phyloP scores from a whole-genome alignment of 306 rosid species.

The Ziziphus jujuba region DNA sequence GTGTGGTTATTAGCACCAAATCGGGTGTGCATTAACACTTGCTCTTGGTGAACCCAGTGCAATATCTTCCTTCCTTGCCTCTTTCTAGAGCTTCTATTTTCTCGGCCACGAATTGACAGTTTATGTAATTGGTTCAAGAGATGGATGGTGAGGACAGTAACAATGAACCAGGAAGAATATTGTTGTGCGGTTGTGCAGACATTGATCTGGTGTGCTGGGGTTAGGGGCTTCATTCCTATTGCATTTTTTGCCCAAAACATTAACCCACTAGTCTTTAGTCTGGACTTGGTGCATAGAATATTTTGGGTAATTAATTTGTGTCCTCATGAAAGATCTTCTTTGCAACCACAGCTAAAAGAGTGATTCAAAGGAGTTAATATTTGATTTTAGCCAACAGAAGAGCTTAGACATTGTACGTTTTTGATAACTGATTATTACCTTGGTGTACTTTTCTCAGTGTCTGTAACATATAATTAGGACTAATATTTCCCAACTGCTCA shows the following conservation, averaged over 20 bases:
- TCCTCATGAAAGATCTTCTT: not conserved
- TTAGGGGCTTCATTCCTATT: not conserved
- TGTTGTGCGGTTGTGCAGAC: not conserved
- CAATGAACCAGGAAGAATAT: not conserved
- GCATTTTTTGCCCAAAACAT: not conserved
- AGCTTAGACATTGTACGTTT: not conserved
- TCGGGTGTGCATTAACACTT: constrained; percentile 27
- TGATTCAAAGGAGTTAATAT: not conserved
- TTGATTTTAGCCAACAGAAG: not conserved
- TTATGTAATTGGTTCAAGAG: not conserved
- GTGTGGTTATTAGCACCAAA: constrained; percentile 56
- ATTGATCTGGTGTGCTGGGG: too few relatives aligned
- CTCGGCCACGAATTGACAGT: not conserved
- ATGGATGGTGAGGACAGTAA: not conserved
- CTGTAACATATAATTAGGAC: too few relatives aligned
- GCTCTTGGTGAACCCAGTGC: constrained; percentile 3
- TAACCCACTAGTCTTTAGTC: not conserved
- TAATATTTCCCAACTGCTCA: too few relatives aligned
- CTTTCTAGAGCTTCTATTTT: not conserved
- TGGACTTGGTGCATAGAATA: too few relatives aligned
- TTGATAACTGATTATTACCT: not conserved
- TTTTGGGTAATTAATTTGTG: not conserved
- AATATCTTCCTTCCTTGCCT: not conserved
- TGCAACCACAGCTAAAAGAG: not conserved
- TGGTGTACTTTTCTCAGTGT: too few relatives aligned